A percentile compares a stretch with the other conserved stretches of the same genome.
phyloP scores from a whole-genome alignment of 495 filamentous ascomycete species.

The Penicillium parvum region DNA sequence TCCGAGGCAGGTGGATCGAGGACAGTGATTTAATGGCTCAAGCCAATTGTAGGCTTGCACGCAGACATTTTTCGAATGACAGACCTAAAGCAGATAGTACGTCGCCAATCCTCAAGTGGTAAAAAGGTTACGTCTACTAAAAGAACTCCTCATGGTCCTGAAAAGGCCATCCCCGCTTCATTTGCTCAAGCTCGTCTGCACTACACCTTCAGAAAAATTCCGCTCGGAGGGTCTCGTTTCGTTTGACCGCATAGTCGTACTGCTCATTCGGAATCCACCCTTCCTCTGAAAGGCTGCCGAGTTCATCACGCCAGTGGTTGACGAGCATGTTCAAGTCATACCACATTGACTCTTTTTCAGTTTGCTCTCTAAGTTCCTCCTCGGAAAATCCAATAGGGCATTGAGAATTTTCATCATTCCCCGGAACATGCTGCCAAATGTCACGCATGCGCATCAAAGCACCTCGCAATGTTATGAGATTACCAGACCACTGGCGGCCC shows the following conservation, averaged over 20 bases:
- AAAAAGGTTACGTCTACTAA: no score
- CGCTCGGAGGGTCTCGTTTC: slow-evolving; percentile 10
- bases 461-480: slow-evolving; percentile 21
- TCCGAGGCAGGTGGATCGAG: no score
- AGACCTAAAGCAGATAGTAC: no score
- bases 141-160: slow-evolving; percentile 19
- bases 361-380: slow-evolving; percentile 11
- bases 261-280: slow-evolving; percentile 12
- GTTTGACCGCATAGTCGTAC: slow-evolving; percentile 11
- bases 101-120: no score
- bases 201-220: slow-evolving; percentile 5
- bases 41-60: no score
- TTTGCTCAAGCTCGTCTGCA: slow-evolving; percentile 13
- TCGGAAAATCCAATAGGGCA: slow-evolving; percentile 20
- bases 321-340: slow-evolving; percentile 16
- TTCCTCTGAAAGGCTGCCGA: slow-evolving; percentile 16
- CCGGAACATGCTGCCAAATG: slow-evolving; percentile 18
- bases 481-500: slow-evolving; percentile 24
- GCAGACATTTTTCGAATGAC: no score
- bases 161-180: slow-evolving; percentile 19
- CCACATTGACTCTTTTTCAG: slow-evolving; percentile 20
- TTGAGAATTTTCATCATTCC: slow-evolving; percentile 7
- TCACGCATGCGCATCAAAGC: slow-evolving; percentile 16
- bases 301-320: slow-evolving; percentile 19
- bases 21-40: no score